A percentile compares a stretch with the other conserved stretches of the same genome.
phyloP scores from a whole-genome alignment of 2,329 filamentous ascomycete genomes.

The Pseudogymnoascus sp. region DNA sequence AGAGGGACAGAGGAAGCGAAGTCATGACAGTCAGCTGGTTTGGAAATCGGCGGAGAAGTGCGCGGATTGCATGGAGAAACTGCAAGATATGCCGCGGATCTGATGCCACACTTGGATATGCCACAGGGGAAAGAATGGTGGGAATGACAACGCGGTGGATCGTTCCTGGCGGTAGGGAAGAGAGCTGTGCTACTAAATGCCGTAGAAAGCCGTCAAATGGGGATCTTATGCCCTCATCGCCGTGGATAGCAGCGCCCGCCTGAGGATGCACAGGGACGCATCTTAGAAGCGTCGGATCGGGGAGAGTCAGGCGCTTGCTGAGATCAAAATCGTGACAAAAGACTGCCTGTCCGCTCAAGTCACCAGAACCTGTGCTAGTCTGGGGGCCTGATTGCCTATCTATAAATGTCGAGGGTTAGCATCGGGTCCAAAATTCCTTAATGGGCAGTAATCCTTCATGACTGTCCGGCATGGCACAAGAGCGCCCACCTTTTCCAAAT shows the following conservation, averaged over 20 bases:
- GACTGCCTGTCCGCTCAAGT: slow-evolving; percentile 17
- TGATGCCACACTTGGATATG: slow-evolving; percentile 63
- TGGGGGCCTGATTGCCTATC: slow-evolving; percentile 20
- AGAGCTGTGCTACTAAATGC: slow-evolving; percentile 46
- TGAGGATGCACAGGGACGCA: slow-evolving; percentile 38
- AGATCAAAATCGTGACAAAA: slow-evolving; percentile 72
- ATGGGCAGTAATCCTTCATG: slow-evolving; percentile 14
- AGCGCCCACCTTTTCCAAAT: slow-evolving; percentile 43
- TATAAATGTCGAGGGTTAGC: slow-evolving; percentile 14
- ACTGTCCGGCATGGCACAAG: slow-evolving; percentile 2
- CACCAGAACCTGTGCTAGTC: slow-evolving; percentile 11
- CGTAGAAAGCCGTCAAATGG: slow-evolving; percentile 58
- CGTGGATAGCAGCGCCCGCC: slow-evolving; percentile 13
- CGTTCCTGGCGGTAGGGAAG: slow-evolving; percentile 46
- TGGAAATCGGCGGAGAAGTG: slow-evolving; percentile 60
- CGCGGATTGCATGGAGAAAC: slow-evolving; percentile 71
- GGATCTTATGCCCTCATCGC: slow-evolving; percentile 32
- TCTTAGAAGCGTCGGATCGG: slow-evolving; percentile 41
- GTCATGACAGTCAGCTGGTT: slow-evolving; percentile 61
- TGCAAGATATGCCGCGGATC: slow-evolving; percentile 66
- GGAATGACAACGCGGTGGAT: slow-evolving; percentile 82
- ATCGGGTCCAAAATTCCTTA: slow-evolving; percentile 3
- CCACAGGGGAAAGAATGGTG: slow-evolving; percentile 72
- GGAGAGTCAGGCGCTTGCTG: slow-evolving; percentile 53
- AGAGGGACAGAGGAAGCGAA: slow-evolving; percentile 71